Conservation (phyloP, 2,329 filamentous ascomycete species). For the Scortechinia acanthostroma region DNA sequence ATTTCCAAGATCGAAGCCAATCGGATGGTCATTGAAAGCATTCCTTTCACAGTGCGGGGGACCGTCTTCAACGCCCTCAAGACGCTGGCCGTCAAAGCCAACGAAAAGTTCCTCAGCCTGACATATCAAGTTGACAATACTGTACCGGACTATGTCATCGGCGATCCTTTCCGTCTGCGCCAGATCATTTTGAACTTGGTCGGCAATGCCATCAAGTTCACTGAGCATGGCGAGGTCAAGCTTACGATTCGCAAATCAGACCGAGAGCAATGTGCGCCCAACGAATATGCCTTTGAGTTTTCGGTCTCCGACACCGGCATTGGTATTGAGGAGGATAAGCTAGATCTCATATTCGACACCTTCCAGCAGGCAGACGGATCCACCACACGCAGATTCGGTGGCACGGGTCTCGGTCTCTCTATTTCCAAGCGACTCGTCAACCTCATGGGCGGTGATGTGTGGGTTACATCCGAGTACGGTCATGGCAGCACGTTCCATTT, state of each 20-base stretch:
- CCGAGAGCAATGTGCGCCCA: slow-evolving; percentile 55
- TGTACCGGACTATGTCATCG: slow-evolving; percentile 89
- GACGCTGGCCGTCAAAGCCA: slow-evolving; percentile 91
- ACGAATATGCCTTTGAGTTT: slow-evolving; percentile 91
- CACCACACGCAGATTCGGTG: slow-evolving; percentile 91
- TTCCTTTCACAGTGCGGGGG: slow-evolving; percentile 86
- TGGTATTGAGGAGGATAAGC: slow-evolving; percentile 88
- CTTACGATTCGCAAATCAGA: slow-evolving; percentile 73
- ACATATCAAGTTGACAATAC: slow-evolving; percentile 90
- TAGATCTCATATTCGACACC: slow-evolving; percentile 95
- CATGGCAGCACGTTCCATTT: slow-evolving; percentile 94
- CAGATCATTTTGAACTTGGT: slow-evolving; percentile 97
- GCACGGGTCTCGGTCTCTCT: slow-evolving; percentile 85
- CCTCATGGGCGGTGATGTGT: slow-evolving; percentile 91
- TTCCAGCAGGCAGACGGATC: slow-evolving; percentile 98
- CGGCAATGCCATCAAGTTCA: slow-evolving; percentile 98
- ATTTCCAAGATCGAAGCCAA: slow-evolving; percentile 84
- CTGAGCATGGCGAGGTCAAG: slow-evolving; percentile 90
- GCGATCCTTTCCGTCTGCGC: slow-evolving; percentile 89
- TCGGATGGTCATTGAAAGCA: slow-evolving; percentile 96
- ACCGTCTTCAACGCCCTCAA: slow-evolving; percentile 97
- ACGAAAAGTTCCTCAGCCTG: slow-evolving; percentile 87
- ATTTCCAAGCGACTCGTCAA: slow-evolving; percentile 94
- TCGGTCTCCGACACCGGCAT: slow-evolving; percentile 94
- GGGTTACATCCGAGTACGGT: slow-evolving; percentile 88